phyloP scores from a whole-genome alignment of 1,284 basidiomycete species.

The Moesziomyces parantarcticus region DNA sequence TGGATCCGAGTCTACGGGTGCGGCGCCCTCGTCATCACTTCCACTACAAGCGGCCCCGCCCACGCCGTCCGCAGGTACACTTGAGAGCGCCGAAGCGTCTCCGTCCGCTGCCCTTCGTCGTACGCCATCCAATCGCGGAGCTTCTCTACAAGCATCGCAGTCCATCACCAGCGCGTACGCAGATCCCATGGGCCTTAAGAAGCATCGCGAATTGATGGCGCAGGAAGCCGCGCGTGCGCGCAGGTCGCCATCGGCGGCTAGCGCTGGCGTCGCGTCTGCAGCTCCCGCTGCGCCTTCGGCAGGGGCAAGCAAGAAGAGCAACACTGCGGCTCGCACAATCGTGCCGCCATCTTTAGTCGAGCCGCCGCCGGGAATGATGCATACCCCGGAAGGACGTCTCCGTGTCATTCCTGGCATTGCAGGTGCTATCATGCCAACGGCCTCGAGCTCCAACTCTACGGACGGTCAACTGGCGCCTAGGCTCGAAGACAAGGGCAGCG shows the following conservation, averaged over 20 bases:
- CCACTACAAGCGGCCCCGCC: background rate
- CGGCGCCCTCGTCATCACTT: background rate
- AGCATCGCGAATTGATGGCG: slow-evolving; percentile 26
- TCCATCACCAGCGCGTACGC: slow-evolving; percentile 40
- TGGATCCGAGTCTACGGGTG: background rate
- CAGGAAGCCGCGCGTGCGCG: slow-evolving; percentile 27
- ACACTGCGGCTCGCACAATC: slow-evolving; percentile 26
- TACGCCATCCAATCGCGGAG: slow-evolving; percentile 31
- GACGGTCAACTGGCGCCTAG: slow-evolving; percentile 24
- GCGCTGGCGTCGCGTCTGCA: slow-evolving; percentile 14
- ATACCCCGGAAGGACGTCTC: slow-evolving; percentile 29
- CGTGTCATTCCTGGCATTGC: slow-evolving; percentile 43
- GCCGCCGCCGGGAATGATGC: slow-evolving; percentile 39
- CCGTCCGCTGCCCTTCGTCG: slow-evolving; percentile 22
- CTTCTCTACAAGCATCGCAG: slow-evolving; percentile 39
- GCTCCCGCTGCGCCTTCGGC: slow-evolving; percentile 3
- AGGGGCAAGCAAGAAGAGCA: slow-evolving; percentile 21
- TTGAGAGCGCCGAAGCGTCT: slow-evolving; percentile 12
- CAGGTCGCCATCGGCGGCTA: slow-evolving; percentile 36
- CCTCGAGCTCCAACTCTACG: slow-evolving; percentile 15
- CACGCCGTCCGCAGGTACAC: background rate
- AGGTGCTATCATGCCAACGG: slow-evolving; percentile 31
- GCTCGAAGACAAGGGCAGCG: slow-evolving; percentile 65
- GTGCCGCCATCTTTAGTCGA: slow-evolving; percentile 34
- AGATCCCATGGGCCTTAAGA: slow-evolving; percentile 39